These are phyloP conservation scores for Metschnikowia lachancei DNA, from an alignment of 805 yeast species.

Conservation along the genomic window DNA sequence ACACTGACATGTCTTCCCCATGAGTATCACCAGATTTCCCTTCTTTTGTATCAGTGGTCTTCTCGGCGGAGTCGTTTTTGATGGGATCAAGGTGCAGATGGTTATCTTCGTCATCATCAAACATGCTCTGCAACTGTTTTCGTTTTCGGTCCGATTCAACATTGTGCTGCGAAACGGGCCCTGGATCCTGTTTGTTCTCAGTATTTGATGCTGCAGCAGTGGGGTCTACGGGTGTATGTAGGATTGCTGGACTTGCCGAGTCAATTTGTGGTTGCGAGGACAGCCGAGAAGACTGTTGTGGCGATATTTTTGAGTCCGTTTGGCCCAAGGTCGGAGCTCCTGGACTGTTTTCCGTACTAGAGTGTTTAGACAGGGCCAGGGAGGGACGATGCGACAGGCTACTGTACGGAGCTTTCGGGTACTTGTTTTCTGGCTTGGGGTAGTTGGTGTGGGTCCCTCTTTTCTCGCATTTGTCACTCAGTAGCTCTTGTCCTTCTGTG, in stretches of 20 bases:
- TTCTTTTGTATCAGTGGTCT: not conserved
- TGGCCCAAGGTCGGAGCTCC: not conserved
- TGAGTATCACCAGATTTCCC: not conserved
- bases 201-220: too few species aligned
- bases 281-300: too few species aligned
- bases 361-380: not conserved
- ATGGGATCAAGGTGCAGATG: not conserved
- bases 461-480: not conserved
- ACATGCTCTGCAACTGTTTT: slow-evolving; percentile 6
- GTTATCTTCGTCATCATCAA: slow-evolving; percentile 4
- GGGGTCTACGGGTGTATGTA: too few species aligned
- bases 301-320: not conserved
- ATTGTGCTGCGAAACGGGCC: too few species aligned
- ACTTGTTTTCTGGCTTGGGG: too few species aligned
- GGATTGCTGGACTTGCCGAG: not conserved
- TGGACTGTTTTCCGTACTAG: not conserved
- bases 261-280: too few species aligned
- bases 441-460: too few species aligned
- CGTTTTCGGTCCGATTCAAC: not conserved
- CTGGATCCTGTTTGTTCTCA: too few species aligned
- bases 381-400: not conserved
- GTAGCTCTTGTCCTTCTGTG: not conserved
- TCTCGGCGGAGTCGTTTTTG: not conserved
- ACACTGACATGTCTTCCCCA: not conserved
- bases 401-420: too few species aligned